Base-by-base conservation (phyloP, 169 alveolate species). In the Eimeria praecox region DNA sequence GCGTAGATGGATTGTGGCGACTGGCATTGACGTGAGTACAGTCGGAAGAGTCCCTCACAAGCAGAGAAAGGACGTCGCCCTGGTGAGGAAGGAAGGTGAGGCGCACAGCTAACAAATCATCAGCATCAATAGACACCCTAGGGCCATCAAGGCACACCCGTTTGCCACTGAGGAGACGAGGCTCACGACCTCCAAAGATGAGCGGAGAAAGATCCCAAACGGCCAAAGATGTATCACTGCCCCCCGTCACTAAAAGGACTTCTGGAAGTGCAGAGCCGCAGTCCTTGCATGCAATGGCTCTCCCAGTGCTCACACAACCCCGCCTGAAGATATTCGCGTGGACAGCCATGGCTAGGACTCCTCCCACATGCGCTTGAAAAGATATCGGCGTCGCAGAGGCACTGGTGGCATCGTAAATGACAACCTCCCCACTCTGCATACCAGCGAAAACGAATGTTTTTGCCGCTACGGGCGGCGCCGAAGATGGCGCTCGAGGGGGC, bases 181-280 rank as follows among this genome's bases (percentile, higher is more conserved):
- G 95, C 88, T 71, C 89, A 30, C 88, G 54, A 16, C 89, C 89
- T 71, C 88, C 95, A 71, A 90, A 90, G n/a, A 94, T n/a, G 12
- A 94, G 90, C 35, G 94, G 87, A 33, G 91, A 59, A 56, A 94
- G 86, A 44, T 94, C 94, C 96, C 96, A 94, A 16, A 94, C 71
- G 33, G 94, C 96, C 64, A 94, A 30, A 35, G 96, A 86, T 27
- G 96, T 94, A 62, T 86, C 96, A 54, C 96, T 94, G 94, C 96
- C 92, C 20, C 96, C 96, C 66, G 87, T 86, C 78, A 94, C 89
- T 71, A 94, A 46, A 44, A 64, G 83, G 44, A 94, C 66, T 38
- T 85, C 82, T 9, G 96, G 96, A 20, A 69, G 89, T 24, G 40
- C 87, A 14, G 94, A 54, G 8, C 94, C 92, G 80, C 96, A 94